A percentile compares a stretch with the other conserved stretches of the same genome.
These are phyloP conservation scores for Papiliotrema laurentii DNA, from an alignment of 1,284 basidiomycete species.

Conservation along the genomic window DNA sequence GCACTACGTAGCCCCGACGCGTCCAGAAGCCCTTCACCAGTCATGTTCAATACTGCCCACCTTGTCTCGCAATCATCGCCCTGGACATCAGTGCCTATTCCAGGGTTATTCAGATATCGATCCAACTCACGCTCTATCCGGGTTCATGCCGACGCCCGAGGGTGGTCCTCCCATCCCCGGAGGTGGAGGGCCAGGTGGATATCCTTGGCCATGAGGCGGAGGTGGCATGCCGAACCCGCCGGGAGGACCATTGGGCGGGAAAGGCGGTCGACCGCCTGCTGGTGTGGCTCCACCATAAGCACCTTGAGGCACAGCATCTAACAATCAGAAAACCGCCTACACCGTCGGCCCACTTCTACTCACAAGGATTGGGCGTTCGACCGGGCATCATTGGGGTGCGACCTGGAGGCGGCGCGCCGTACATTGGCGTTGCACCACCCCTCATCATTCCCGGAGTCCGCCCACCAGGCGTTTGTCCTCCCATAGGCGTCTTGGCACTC, in stretches of 20 bases:
- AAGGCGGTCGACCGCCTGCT: slow-evolving; percentile 4
- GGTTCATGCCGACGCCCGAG: slow-evolving; percentile 22
- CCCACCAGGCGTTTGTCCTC: slow-evolving; percentile 68
- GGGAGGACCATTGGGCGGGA: slow-evolving; percentile 3
- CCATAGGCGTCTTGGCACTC: slow-evolving; percentile 50
- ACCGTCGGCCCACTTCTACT: not conserved
- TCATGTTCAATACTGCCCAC: slow-evolving; percentile 15
- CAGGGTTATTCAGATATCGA: not conserved
- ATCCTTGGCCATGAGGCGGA: not conserved
- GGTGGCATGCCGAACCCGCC: slow-evolving; percentile 1
- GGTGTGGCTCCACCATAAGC: slow-evolving; percentile 11
- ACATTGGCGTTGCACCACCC: slow-evolving; percentile 3
- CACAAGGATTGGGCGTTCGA: slow-evolving; percentile 17
- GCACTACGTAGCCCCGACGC: not conserved
- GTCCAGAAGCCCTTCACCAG: no score
- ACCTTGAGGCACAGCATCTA: not conserved
- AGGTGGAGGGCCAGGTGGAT: slow-evolving; percentile 1
- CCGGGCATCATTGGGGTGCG: slow-evolving; percentile 25
- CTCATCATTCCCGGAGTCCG: slow-evolving; percentile 59
- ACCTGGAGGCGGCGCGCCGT: slow-evolving; percentile 1
- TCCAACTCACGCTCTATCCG: slow-evolving; percentile 34
- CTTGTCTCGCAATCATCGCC: slow-evolving; percentile 33
- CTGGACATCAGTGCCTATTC: slow-evolving; percentile 9
- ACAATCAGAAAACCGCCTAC: not conserved
- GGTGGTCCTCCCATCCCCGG: slow-evolving; percentile 4